Conservation (phyloP, 2,329 filamentous ascomycete genomes). For the Raffaelea ambrosiae region DNA sequence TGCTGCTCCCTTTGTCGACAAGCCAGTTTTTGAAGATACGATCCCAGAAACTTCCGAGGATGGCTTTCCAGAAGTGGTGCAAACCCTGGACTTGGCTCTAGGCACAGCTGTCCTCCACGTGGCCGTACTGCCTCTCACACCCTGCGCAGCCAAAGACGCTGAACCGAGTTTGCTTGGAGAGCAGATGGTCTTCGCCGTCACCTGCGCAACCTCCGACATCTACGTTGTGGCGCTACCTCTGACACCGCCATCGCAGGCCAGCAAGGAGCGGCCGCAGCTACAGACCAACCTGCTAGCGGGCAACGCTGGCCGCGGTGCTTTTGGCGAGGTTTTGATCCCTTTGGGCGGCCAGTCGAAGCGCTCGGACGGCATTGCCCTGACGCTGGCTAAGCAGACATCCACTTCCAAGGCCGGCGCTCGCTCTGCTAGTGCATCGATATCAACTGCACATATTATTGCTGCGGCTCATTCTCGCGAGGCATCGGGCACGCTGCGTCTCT, state of each 20-base stretch:
- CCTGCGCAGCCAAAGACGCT: conserved; percentile 40
- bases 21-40: conserved; percentile 49
- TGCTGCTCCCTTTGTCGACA: conserved; percentile 34
- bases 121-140: conserved; percentile 44
- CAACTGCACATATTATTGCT: conserved; percentile 39
- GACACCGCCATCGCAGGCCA: conserved; percentile 51
- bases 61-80: conserved; percentile 45
- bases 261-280: conserved; percentile 47
- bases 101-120: conserved; percentile 48
- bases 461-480: conserved; percentile 53
- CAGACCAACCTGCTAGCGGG: conserved; percentile 40
- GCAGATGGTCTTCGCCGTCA: conserved; percentile 52
- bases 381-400: conserved; percentile 21
- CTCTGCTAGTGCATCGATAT: conserved; percentile 13
- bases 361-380: conserved; percentile 48
- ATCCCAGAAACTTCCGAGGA: conserved; percentile 28
- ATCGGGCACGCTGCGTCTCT: conserved; percentile 48
- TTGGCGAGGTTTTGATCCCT: conserved; percentile 50
- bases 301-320: conserved; percentile 51
- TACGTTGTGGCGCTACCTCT: conserved; percentile 52
- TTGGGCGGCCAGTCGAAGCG: conserved; percentile 44
- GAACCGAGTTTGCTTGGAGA: conserved; percentile 42
- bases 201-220: conserved; percentile 48
- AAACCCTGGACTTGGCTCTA: conserved; percentile 53
- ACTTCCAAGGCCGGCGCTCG: conserved; percentile 20